phyloP scores from a whole-genome alignment of 441 rosid genomes.

The Corymbia citriodora region DNA sequence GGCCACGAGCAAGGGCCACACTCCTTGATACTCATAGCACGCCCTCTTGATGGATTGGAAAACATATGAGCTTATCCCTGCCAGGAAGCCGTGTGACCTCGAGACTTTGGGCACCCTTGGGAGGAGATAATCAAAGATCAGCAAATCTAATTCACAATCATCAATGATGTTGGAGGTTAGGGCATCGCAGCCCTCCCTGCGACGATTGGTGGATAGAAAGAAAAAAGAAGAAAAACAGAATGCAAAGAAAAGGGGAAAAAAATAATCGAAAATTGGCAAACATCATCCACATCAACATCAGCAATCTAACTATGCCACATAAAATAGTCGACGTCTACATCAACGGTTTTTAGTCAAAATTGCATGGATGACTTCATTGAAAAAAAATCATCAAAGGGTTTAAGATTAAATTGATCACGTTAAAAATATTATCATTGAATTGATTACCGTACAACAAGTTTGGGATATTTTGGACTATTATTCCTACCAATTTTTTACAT shows the following conservation, averaged over 20 bases:
- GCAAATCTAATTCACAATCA: not conserved
- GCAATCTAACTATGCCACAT: too few relatives aligned
- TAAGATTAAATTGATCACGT: not conserved
- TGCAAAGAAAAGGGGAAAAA: not conserved
- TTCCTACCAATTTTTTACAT: not conserved
- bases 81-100: not conserved
- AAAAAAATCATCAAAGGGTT: not conserved
- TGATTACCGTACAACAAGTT: too few relatives aligned
- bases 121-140: not conserved
- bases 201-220: not conserved
- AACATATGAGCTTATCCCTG: not conserved
- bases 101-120: too few relatives aligned
- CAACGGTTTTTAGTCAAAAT: not conserved
- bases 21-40: not conserved
- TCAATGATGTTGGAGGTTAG: not conserved
- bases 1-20: rapidly evolving
- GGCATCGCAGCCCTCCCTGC: not conserved
- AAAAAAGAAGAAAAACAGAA: too few relatives aligned
- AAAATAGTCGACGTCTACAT: too few relatives aligned
- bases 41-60: not conserved
- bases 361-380: not conserved
- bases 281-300: too few relatives aligned
- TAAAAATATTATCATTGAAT: not conserved
- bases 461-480: not conserved
- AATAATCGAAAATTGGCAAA: too few relatives aligned